Percentiles rank a stretch among this genome's conserved stretches.
phyloP scores from a whole-genome alignment of 495 filamentous ascomycete species.

The Cladorrhinum samala region DNA sequence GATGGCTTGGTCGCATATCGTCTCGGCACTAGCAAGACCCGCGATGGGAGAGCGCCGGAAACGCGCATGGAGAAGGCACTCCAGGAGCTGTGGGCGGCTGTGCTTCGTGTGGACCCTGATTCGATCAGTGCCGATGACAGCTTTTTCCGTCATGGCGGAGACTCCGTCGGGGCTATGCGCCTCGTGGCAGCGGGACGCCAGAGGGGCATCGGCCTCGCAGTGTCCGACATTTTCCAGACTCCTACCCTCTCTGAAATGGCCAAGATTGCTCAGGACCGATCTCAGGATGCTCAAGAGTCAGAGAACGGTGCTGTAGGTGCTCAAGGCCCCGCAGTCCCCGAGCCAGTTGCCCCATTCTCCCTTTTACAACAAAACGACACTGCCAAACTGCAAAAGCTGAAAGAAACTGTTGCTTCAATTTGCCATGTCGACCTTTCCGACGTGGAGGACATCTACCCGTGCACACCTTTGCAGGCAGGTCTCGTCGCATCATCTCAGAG shows the following conservation, averaged over 20 bases:
- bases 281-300: background rate
- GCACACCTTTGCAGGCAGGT: constrained; percentile 57
- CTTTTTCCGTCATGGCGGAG: constrained; percentile 62
- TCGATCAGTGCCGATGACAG: constrained; percentile 48
- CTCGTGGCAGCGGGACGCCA: constrained; percentile 52
- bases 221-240: constrained; percentile 45
- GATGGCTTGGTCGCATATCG: constrained; percentile 11
- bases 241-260: constrained; percentile 45
- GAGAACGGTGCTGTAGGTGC: background rate
- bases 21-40: background rate
- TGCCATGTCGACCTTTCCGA: constrained; percentile 17
- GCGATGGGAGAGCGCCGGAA: background rate
- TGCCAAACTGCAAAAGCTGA: background rate
- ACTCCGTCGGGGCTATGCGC: constrained; percentile 65
- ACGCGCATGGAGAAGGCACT: constrained; percentile 24
- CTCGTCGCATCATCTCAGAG: constrained; percentile 43
- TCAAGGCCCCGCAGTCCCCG: no score
- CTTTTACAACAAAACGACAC: background rate
- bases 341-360: constrained; percentile 11
- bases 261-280: constrained; percentile 2
- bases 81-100: constrained; percentile 25
- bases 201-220: constrained; percentile 46
- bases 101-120: constrained; percentile 19
- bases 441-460: constrained; percentile 54
- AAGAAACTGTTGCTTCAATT: constrained; percentile 10